Conservation (phyloP, 257 asterid genomes). For the Nicotiana knightiana region DNA sequence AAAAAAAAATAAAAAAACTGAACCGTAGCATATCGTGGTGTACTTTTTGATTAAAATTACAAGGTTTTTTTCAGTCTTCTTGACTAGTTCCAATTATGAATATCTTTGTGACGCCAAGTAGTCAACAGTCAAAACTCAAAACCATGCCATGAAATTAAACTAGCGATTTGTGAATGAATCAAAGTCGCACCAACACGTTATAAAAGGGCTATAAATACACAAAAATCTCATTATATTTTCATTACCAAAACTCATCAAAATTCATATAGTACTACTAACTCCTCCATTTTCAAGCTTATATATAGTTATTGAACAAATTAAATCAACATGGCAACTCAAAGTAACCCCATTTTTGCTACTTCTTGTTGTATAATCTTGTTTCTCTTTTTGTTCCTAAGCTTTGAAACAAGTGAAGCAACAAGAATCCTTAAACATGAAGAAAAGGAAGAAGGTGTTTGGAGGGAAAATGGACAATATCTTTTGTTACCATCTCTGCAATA, state of each 20-base stretch:
- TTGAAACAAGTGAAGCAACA: conserved; percentile 19
- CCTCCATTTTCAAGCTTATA: background rate
- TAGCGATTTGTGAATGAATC: too few species aligned
- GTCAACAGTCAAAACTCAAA: background rate
- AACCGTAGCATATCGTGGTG: too few species aligned
- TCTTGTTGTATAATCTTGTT: conserved; percentile 6
- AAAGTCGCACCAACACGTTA: background rate
- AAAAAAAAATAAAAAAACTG: too few species aligned
- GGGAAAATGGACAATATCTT: background rate
- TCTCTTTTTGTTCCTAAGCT: background rate
- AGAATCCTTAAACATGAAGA: conserved; percentile 32
- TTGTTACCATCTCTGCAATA: conserved; percentile 6
- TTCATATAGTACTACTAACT: background rate
- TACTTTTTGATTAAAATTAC: too few species aligned
- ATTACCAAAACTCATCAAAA: background rate
- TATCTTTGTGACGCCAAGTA: background rate
- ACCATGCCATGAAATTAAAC: background rate
- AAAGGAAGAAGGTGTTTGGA: background rate
- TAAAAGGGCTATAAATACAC: background rate
- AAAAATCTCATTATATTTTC: background rate
- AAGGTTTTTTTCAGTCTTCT: too few species aligned
- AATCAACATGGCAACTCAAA: background rate
- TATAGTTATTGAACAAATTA: background rate
- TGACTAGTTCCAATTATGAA: background rate
- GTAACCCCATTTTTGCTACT: conserved; percentile 6